Base-by-base conservation (phyloP, 2,329 filamentous ascomycete genomes). In the Fusarium algeriense region DNA sequence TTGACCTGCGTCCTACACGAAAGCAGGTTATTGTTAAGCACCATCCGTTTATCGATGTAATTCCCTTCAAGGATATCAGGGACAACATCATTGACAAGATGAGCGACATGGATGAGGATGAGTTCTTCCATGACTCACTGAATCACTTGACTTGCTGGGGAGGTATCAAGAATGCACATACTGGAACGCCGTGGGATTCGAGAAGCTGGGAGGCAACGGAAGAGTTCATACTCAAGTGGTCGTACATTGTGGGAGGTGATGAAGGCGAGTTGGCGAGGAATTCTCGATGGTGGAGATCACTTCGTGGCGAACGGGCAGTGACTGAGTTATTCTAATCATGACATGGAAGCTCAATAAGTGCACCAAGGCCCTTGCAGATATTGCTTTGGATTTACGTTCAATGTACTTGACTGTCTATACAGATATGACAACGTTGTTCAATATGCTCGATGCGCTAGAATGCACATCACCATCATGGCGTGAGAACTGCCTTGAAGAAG, bases 131-230 rank as follows among this genome's bases (percentile, higher is more conserved):
- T 40, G 77, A 78, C 37, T 67, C 74, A 9, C 45, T 76, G n/a
- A 77, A 77, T 40, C 74, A 77, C 43, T 57, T 78, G 49, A 78
- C 71, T 32, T 78, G 77, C 23, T 78, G 77, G 77, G 77, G 77
- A 17, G 60, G 74, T 14, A 62, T 74, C 6, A 57, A 61, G 10
- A 77, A 73, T 4, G 71, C 73, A 7, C 69, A 71, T n/a, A 75
- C 74, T 7, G 76, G 75, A 34, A 73, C 74, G 23, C 76, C 77
- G 11, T 78, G 77, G 77, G 77, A 78, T 32, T 62, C 68, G 12
- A 75, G 77, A 38, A 78, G 75, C 20, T 78, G 77, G 77, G 77
- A 78, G 44, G 77, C 75, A 11, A 76, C 64, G 8, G 75, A 76
- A n/a, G 59, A 67, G 41, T 78, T 78, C 44, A 52, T 78, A 48